Percentiles rank a stretch among this genome's conserved stretches.
Evolutionary conservation across 371 early-diverging fungal genomes (phyloP).

Genomic region (Mortierella sp.): DNA sequence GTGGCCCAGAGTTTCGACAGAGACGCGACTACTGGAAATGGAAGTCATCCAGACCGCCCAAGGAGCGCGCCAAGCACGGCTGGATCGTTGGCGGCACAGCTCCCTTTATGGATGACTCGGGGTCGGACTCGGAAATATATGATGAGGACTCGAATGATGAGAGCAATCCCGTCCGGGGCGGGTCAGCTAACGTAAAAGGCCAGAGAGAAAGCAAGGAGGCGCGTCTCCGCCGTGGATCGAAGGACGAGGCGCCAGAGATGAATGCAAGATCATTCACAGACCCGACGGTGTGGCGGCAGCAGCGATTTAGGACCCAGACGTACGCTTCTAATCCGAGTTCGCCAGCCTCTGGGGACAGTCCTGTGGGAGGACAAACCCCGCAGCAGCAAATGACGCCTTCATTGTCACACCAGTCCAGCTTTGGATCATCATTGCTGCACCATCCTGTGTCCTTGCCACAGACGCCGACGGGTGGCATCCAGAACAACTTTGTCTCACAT

Average conservation of each 20-base stretch:
- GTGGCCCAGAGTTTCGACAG: constrained; percentile 61
- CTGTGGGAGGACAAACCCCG: constrained; percentile 21
- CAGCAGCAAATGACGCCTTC: constrained; percentile 42
- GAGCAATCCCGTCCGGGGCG: constrained; percentile 17
- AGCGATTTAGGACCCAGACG: constrained; percentile 45
- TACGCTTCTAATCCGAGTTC: constrained; percentile 32
- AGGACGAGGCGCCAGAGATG: constrained; percentile 24
- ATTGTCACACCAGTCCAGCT: constrained; percentile 15
- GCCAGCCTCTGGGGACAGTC: constrained; percentile 30
- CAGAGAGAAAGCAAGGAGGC: constrained; percentile 27
- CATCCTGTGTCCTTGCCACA: constrained; percentile 49
- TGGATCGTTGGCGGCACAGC: constrained; percentile 32
- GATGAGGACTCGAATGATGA: constrained; percentile 43
- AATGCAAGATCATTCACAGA: constrained; percentile 34
- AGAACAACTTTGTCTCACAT: constrained; percentile 12
- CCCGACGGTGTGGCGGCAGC: constrained; percentile 37
- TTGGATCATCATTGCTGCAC: constrained; percentile 34
- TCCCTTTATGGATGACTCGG: constrained; percentile 31
- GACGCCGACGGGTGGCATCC: constrained; percentile 36
- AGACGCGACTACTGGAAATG: constrained; percentile 49
- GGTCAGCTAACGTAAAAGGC: constrained; percentile 7
- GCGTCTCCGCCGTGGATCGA: constrained; percentile 25
- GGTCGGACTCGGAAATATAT: constrained; percentile 32
- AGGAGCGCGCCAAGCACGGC: constrained; percentile 29
- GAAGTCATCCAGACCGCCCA: constrained; percentile 21